These are phyloP conservation scores for Vanderwaltozyma tropicalis DNA, from an alignment of 805 yeast species.

Conservation along the genomic window DNA sequence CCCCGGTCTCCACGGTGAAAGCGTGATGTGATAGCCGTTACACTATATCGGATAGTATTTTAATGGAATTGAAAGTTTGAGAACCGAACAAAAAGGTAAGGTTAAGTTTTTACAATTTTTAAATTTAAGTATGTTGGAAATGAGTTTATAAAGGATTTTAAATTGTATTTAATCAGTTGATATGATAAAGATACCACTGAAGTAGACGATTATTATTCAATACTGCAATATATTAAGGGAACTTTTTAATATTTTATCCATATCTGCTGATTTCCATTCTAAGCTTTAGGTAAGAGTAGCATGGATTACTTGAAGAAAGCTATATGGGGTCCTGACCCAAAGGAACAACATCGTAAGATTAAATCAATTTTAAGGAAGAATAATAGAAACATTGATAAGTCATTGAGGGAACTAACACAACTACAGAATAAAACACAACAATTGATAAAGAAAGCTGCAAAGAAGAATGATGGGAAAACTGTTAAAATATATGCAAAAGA, in stretches of 20 bases:
- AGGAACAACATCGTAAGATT: conserved; percentile 71
- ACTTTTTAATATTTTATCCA: no score
- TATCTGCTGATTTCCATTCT: no score
- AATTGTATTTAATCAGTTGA: no score
- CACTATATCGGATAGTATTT: conserved; percentile 3
- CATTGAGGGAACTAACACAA: conserved; percentile 45
- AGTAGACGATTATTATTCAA: no score
- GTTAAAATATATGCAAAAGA: conserved; percentile 80
- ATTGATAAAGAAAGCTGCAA: conserved; percentile 64
- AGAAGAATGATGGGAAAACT: conserved; percentile 62
- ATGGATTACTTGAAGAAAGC: conserved; percentile 84
- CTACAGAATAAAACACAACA: conserved; percentile 70
- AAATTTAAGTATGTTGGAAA: no score
- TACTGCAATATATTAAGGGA: no score
- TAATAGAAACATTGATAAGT: conserved; percentile 69
- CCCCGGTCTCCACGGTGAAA: conserved; percentile 7
- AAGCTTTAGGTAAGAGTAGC: background rate
- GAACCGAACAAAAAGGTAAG: no score
- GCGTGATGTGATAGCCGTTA: conserved; percentile 7
- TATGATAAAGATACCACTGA: no score
- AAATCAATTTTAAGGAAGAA: conserved; percentile 74
- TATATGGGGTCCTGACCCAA: conserved; percentile 95
- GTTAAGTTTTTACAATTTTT: no score
- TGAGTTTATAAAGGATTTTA: no score
- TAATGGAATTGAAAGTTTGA: no score